Evolutionary conservation across 108 stramenopile genomes (phyloP).

Genomic region (Nitzschia putrida): DNA sequence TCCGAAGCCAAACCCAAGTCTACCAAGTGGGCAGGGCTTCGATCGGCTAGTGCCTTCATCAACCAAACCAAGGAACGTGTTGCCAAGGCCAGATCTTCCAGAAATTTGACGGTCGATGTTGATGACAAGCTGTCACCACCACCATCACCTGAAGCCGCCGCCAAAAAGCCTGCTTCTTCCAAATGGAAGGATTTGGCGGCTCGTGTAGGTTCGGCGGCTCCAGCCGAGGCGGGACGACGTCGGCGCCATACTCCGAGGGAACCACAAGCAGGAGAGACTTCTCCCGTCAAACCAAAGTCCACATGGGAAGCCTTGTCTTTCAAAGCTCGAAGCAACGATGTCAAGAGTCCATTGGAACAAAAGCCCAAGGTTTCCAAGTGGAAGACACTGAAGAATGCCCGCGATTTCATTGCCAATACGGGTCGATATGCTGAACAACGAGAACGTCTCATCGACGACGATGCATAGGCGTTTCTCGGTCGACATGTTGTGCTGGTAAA

Average conservation of each 20-base stretch:
- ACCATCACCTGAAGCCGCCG: neutral
- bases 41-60: constrained; percentile 2
- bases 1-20: no score
- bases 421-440: constrained; percentile 9
- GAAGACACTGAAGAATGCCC: constrained; percentile 2
- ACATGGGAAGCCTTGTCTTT: neutral
- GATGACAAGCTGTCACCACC: no score
- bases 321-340: neutral
- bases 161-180: constrained; percentile 3
- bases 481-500: no score
- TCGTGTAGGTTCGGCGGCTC: neutral
- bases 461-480: neutral
- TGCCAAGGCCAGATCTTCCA: neutral
- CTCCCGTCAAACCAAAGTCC: neutral
- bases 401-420: constrained; percentile 16
- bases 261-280: neutral
- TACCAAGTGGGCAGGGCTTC: neutral
- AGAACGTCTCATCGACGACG: neutral
- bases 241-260: no score
- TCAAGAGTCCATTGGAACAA: neutral
- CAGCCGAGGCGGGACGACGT: neutral
- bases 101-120: no score
- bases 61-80: constrained; percentile 1
- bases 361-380: constrained; percentile 4
- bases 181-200: constrained; percentile 15